These are phyloP conservation scores for Pleurostoma richardsiae DNA, from an alignment of 2,329 filamentous ascomycete genomes.

Conservation along the genomic window DNA sequence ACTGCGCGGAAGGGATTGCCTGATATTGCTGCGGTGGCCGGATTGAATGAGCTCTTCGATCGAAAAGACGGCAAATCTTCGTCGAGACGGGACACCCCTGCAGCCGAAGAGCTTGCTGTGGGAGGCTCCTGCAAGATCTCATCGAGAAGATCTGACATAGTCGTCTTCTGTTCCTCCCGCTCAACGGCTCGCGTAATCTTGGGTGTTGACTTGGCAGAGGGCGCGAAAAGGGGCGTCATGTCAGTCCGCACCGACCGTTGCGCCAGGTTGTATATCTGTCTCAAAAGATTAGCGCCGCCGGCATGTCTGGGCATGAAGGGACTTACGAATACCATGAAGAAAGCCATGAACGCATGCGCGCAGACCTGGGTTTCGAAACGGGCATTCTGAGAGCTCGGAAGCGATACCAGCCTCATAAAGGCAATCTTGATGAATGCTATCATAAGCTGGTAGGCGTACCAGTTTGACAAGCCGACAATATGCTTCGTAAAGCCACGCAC, in stretches of 20 bases:
- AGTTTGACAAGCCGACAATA: constrained; percentile 55
- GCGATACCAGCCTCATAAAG: constrained; percentile 34
- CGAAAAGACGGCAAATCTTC: constrained; percentile 10
- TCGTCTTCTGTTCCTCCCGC: constrained; percentile 25
- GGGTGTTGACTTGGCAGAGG: constrained; percentile 10
- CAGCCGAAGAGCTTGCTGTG: constrained; percentile 14
- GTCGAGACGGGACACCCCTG: constrained; percentile 24
- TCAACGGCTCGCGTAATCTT: too few species aligned
- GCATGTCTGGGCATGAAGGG: too few species aligned
- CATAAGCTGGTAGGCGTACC: constrained; percentile 62
- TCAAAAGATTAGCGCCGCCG: too few species aligned
- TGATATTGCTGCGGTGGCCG: neutral
- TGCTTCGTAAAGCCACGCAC: constrained; percentile 55
- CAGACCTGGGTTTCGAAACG: constrained; percentile 36
- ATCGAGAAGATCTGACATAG: constrained; percentile 41
- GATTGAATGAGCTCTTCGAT: constrained; percentile 2
- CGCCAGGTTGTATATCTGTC: constrained; percentile 33
- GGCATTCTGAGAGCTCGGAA: constrained; percentile 30
- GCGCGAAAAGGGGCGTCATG: constrained; percentile 47
- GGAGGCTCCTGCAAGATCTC: constrained; percentile 30
- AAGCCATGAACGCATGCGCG: constrained; percentile 50
- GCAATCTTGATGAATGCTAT: constrained; percentile 48
- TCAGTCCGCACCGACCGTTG: constrained; percentile 48
- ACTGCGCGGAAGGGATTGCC: constrained; percentile 6
- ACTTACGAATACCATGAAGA: constrained; percentile 37